Evolutionary conservation across 441 rosid species (phyloP), one percentile per base, ranked within the genome.

Genomic region (Populus hybrid): DNA sequence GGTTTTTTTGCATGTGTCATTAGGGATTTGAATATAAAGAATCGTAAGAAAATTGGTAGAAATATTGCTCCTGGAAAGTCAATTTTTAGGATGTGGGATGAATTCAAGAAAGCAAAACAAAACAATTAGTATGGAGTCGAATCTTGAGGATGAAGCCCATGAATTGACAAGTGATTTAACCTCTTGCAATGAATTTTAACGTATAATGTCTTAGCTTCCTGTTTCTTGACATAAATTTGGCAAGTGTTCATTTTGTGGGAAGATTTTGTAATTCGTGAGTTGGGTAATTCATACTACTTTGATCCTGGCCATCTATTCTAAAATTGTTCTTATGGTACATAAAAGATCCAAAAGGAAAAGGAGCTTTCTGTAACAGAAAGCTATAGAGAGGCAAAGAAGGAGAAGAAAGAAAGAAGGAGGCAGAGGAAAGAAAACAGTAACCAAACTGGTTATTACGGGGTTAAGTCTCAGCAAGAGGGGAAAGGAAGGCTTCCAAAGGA

Each of bases 241-340:
- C 35, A 33, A 33, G 35, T 33, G 6, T 33, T 3, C 56, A 50
- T 16, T 65, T 77, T 75, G 36, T 64, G 2, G 4, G 33, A 65
- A 69, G 81, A 38, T 68, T 31, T 33, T 78, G 71, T 50, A 16
- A 45, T 71, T 29, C 76, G 59, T 68, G 82, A 73, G 67, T 73
- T 42, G 80, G 86, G 87, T 84, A 82, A 71, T 83, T 81, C 73
- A 56, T 82, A 16, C 59, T 50, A 1, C 59, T 50, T 50, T 50
- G 59, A 50, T 33, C 53, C 6, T 45, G 53, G 53, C 53, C 53
- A 45, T 26, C 26, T n/a, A 26, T 87, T 84, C 93, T 93, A 82
- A 93, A 90, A 80, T 78, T 82, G 82, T 81, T 89, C 76, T 86
- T 89, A 87, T 91, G 89, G 87, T 90, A 82, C 83, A 64, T 70